These are phyloP conservation scores for Magnusiomyces starmeri DNA, from an alignment of 1,139 yeast species.

Conservation along the genomic window DNA sequence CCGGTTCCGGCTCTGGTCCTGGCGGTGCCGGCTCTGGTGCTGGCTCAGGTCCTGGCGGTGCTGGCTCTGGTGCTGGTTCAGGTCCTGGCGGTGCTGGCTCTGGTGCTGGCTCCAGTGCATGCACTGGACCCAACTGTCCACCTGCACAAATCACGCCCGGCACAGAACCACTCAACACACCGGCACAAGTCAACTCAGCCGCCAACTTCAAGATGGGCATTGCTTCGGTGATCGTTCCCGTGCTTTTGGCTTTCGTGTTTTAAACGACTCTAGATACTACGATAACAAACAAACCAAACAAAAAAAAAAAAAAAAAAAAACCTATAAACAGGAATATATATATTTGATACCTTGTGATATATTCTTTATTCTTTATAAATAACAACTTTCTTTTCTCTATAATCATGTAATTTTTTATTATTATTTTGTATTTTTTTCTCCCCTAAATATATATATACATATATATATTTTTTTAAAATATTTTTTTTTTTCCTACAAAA, in stretches of 20 bases:
- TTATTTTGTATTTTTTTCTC: background rate
- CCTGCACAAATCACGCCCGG: slow-evolving; percentile 1
- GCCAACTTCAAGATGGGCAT: background rate
- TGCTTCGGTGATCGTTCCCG: background rate
- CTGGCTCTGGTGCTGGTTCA: slow-evolving; percentile 3
- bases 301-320: background rate
- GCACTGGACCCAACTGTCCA: slow-evolving; percentile 1
- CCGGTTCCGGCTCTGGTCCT: slow-evolving; percentile 5
- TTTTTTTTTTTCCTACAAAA: background rate
- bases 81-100: slow-evolving; percentile 5
- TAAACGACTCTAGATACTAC: background rate
- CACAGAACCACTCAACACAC: background rate
- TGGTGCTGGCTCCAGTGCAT: background rate
- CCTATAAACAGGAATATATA: background rate
- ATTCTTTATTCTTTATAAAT: background rate
- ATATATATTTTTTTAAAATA: background rate
- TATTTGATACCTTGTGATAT: background rate
- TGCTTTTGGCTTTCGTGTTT: background rate
- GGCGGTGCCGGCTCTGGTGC: slow-evolving; percentile 5
- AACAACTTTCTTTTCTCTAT: background rate
- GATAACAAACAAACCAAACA: background rate
- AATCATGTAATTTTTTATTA: background rate
- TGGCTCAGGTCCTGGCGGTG: slow-evolving; percentile 4
- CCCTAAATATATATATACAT: too few species aligned
- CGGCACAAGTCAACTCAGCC: slow-evolving; percentile 6